phyloP scores from a whole-genome alignment of 1,284 basidiomycete species.

The Tilletiaria anomala region DNA sequence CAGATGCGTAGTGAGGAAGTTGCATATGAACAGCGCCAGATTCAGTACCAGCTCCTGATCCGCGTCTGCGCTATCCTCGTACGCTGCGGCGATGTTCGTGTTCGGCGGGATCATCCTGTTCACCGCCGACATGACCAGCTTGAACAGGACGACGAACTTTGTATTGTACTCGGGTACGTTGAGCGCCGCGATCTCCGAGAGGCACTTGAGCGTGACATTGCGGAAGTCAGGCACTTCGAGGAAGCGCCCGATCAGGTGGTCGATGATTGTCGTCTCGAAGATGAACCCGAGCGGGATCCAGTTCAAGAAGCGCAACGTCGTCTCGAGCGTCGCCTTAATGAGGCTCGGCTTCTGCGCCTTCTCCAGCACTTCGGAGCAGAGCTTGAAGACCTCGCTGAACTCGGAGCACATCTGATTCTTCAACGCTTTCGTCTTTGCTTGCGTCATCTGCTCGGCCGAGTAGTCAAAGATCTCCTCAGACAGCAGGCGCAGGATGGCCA shows the following conservation, averaged over 20 bases:
- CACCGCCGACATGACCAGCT: slow-evolving; percentile 45
- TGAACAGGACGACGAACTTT: slow-evolving; percentile 94
- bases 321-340: slow-evolving; percentile 90
- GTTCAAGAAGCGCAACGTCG: slow-evolving; percentile 86
- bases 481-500: slow-evolving; percentile 93
- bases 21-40: slow-evolving; percentile 87
- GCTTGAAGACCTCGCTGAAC: slow-evolving; percentile 38
- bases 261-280: slow-evolving; percentile 95
- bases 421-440: slow-evolving; percentile 88
- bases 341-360: slow-evolving; percentile 94
- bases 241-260: slow-evolving; percentile 74
- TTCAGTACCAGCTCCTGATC: slow-evolving; percentile 97
- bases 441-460: slow-evolving; percentile 97
- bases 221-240: slow-evolving; percentile 93
- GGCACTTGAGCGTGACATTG: slow-evolving; percentile 90
- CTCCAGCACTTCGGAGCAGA: slow-evolving; percentile 65
- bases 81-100: slow-evolving; percentile 70
- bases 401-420: slow-evolving; percentile 54
- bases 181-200: slow-evolving; percentile 74
- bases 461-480: slow-evolving; percentile 99
- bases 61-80: slow-evolving; percentile 73
- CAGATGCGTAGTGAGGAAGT: slow-evolving; percentile 74
- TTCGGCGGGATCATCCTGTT: slow-evolving; percentile 49
- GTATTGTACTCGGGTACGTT: slow-evolving; percentile 93
- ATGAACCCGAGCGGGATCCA: slow-evolving; percentile 99